Evolutionary conservation across 768 basidiomycete species (phyloP).

Genomic region (Termitomyces sp.): DNA sequence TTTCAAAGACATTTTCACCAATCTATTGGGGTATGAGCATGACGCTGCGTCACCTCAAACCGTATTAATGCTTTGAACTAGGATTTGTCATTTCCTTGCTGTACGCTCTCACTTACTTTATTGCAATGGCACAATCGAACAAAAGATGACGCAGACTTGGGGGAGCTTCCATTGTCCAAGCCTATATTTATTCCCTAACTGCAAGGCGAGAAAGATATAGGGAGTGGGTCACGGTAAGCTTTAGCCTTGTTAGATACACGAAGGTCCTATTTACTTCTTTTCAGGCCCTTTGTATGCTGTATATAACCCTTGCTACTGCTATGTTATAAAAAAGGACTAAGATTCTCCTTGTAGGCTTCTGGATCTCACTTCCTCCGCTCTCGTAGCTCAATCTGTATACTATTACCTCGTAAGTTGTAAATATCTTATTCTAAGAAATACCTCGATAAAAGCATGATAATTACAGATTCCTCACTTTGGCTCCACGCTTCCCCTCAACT

Average conservation of each 20-base stretch:
- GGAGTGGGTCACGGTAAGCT: conserved; percentile 24
- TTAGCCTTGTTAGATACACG: not conserved
- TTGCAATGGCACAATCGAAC: not conserved
- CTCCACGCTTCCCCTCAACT: conserved; percentile 27
- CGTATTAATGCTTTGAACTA: conserved; percentile 4
- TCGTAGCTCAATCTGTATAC: conserved; percentile 39
- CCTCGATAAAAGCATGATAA: not conserved
- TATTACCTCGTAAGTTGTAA: conserved; percentile 31
- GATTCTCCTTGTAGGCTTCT: conserved; percentile 21
- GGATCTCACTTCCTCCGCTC: conserved; percentile 32
- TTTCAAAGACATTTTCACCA: conserved; percentile 21
- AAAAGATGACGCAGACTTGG: conserved; percentile 21
- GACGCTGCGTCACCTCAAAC: not conserved
- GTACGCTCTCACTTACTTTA: conserved; percentile 5
- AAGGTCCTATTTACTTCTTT: not conserved
- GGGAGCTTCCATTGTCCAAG: conserved; percentile 36
- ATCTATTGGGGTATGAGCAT: conserved; percentile 24
- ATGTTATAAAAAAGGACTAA: not conserved
- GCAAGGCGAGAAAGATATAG: conserved; percentile 4
- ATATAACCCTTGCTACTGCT: not conserved
- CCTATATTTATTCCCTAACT: conserved; percentile 33
- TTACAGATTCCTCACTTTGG: conserved; percentile 40
- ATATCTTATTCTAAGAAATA: not conserved
- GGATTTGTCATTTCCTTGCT: conserved; percentile 26
- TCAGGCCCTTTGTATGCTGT: conserved; percentile 26